phyloP scores from a whole-genome alignment of 352 stramenopile genomes.

The Globisporangium parvum region DNA sequence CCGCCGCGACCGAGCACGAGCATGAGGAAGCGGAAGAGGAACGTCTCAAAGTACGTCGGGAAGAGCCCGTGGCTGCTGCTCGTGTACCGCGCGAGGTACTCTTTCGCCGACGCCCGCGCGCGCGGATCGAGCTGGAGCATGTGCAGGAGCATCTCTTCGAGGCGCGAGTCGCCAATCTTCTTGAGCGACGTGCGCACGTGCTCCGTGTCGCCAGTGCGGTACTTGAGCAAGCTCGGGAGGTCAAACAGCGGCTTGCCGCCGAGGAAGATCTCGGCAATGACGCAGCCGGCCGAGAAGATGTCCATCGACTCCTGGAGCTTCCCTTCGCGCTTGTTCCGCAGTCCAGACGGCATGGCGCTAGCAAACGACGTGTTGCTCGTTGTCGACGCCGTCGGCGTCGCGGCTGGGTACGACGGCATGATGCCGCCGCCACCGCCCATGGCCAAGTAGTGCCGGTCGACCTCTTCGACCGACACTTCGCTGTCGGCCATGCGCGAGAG shows the following conservation, averaged over 20 bases:
- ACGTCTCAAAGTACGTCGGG: conserved; percentile 82
- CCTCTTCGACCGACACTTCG: conserved; percentile 60
- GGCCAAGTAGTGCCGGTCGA: conserved; percentile 65
- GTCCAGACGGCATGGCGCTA: conserved; percentile 13
- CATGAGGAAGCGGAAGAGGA: conserved; percentile 88
- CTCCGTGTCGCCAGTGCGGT: conserved; percentile 71
- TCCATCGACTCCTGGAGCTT: conserved; percentile 91
- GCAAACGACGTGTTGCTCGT: conserved; percentile 1
- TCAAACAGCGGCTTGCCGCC: conserved; percentile 95
- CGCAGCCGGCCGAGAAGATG: conserved; percentile 97
- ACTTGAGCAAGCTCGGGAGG: conserved; percentile 87
- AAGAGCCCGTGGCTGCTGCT: conserved; percentile 45
- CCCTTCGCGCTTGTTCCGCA: conserved; percentile 43
- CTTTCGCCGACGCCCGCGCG: conserved; percentile 75
- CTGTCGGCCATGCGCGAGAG: conserved; percentile 69
- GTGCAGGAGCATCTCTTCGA: conserved; percentile 89
- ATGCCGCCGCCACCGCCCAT: conserved; percentile 25
- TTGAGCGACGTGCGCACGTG: conserved; percentile 78
- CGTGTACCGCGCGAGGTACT: conserved; percentile 89
- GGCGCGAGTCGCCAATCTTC: conserved; percentile 88
- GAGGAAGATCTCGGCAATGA: conserved; percentile 96
- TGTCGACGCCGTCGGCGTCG: conserved; percentile 17
- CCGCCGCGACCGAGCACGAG: conserved; percentile 73
- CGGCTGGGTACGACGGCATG: conserved; percentile 14
- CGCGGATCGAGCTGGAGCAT: conserved; percentile 93